Evolutionary conservation across 2,329 filamentous ascomycete species (phyloP).

Genomic region (Thyridium curvatum): DNA sequence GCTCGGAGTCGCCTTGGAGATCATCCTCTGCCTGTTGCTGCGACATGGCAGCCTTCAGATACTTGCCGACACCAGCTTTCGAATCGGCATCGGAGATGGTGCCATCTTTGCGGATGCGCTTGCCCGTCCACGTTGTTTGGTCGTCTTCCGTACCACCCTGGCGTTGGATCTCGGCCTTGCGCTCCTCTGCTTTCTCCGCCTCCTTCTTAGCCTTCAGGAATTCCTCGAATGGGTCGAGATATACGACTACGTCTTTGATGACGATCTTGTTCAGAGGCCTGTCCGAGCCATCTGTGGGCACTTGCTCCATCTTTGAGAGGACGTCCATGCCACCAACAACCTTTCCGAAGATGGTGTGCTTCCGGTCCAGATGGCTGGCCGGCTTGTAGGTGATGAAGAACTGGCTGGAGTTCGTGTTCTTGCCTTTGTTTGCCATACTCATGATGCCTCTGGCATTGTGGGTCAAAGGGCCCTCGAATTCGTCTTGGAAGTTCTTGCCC

Average conservation of each 20-base stretch:
- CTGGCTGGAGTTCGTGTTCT: conserved; percentile 93
- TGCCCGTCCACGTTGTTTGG: conserved; percentile 91
- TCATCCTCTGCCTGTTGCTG: conserved; percentile 9
- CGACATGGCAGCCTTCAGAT: conserved; percentile 56
- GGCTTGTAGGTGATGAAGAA: conserved; percentile 90
- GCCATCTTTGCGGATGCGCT: conserved; percentile 68
- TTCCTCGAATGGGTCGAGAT: conserved; percentile 92
- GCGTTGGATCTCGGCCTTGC: conserved; percentile 54
- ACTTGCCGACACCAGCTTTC: conserved; percentile 62
- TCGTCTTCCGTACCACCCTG: conserved; percentile 79
- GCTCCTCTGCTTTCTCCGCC: conserved; percentile 49
- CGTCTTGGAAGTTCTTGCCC: conserved; percentile 91
- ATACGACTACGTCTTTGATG: conserved; percentile 78
- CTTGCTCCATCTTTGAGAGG: conserved; percentile 69
- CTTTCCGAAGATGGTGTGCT: conserved; percentile 93
- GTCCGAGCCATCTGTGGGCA: conserved; percentile 68
- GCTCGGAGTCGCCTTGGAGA: background rate
- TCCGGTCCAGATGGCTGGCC: conserved; percentile 80
- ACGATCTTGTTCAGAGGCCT: conserved; percentile 71
- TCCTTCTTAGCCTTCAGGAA: conserved; percentile 72
- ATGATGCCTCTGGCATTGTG: conserved; percentile 75
- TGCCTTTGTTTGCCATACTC: conserved; percentile 98
- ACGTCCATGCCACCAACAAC: conserved; percentile 72
- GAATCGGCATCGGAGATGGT: conserved; percentile 40
- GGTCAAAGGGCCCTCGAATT: conserved; percentile 83